Conservation (phyloP, 2,329 filamentous ascomycete species). For the Pseudogymnoascus sp. region DNA sequence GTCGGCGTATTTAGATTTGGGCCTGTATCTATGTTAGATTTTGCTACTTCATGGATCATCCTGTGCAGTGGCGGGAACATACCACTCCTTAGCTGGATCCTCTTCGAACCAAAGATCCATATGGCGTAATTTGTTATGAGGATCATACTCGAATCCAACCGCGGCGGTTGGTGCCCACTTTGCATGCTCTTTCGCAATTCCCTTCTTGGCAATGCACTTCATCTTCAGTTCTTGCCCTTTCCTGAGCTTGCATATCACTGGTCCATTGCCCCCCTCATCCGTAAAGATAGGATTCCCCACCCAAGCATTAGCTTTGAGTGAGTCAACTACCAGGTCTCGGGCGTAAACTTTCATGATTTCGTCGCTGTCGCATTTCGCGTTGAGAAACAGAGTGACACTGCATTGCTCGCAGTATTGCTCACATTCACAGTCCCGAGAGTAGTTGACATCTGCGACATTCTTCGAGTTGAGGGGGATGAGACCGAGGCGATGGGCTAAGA, state of each 20-base stretch:
- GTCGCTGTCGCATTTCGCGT: conserved; percentile 78
- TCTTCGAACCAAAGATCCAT: conserved; percentile 93
- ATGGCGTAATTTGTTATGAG: conserved; percentile 90
- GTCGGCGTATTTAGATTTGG: conserved; percentile 70
- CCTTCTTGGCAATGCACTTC: conserved; percentile 92
- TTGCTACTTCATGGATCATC: background rate
- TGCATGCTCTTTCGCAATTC: conserved; percentile 96
- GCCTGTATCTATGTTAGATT: conserved; percentile 47
- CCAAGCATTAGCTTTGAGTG: conserved; percentile 62
- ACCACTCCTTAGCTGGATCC: conserved; percentile 80
- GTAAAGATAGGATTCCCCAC: conserved; percentile 78
- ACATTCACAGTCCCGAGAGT: conserved; percentile 93
- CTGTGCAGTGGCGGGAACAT: conserved; percentile 31
- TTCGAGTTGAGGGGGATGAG: conserved; percentile 82
- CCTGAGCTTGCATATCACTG: conserved; percentile 83
- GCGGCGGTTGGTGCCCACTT: conserved; percentile 95
- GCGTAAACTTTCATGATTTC: conserved; percentile 93
- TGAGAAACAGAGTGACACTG: conserved; percentile 74
- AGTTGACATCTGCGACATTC: conserved; percentile 74
- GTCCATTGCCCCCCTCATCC: conserved; percentile 74
- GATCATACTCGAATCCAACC: conserved; percentile 96
- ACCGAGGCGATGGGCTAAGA: conserved; percentile 86
- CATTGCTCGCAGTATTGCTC: conserved; percentile 92
- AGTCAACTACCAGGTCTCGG: conserved; percentile 71
- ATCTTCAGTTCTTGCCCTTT: conserved; percentile 86